Conservation (phyloP, 1,139 yeast species). For the Yamadazyma triangularis region DNA sequence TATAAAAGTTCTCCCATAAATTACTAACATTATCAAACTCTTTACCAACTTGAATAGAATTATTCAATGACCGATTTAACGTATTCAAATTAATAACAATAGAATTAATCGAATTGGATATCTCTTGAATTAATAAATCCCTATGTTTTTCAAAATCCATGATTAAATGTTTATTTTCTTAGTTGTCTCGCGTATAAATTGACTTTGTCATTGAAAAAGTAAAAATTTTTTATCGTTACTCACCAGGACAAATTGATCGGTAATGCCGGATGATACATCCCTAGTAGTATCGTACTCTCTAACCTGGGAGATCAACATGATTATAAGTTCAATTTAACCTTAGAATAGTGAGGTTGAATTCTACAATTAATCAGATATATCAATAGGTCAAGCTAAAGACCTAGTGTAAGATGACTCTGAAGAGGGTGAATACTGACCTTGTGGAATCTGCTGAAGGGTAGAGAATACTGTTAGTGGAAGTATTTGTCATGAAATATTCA, state of each 20-base stretch:
- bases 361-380: background rate
- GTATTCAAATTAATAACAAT: constrained; percentile 39
- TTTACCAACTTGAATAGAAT: constrained; percentile 41
- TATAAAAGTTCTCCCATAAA: constrained; percentile 41
- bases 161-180: background rate
- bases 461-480: too few relatives aligned
- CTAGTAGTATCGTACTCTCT: constrained; percentile 37
- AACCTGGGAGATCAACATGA: constrained; percentile 25
- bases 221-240: constrained; percentile 1
- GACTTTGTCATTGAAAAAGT: background rate
- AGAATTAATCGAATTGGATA: constrained; percentile 34
- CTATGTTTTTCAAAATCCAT: constrained; percentile 38
- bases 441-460: too few relatives aligned
- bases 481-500: too few relatives aligned
- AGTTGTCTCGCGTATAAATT: background rate
- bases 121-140: constrained; percentile 41
- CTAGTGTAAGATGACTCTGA: too few relatives aligned
- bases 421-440: too few relatives aligned
- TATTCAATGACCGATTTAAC: constrained; percentile 38
- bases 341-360: background rate
- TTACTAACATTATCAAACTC: constrained; percentile 44
- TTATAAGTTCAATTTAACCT: background rate
- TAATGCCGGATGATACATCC: constrained; percentile 7
- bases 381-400: too few relatives aligned
- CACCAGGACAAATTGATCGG: constrained; percentile 11